Base-by-base conservation (phyloP, 108 stramenopile species). In the Skeletonema marinoi region DNA sequence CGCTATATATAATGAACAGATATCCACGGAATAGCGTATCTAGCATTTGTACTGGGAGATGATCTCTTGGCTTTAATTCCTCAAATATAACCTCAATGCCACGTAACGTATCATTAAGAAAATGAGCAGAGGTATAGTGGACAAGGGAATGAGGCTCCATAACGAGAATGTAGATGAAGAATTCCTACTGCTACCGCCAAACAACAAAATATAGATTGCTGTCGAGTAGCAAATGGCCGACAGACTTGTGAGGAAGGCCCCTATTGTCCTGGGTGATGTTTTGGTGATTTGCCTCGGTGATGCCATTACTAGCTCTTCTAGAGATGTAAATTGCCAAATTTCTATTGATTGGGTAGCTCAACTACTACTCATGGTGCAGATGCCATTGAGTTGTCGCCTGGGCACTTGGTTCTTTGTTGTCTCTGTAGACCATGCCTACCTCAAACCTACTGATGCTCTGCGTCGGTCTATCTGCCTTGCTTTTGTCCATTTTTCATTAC, bases 61-160 rank as follows among this genome's bases (percentile, higher is more conserved):
- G 44, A n/a, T 25, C 16, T 10, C 0, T 10, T 56, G 21, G 3
- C 6, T 56, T 56, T 21, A 64, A 33, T 64, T 64, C 12, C 63
- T 64, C 63, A 64, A 29, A 19, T 64, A 64, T 64, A 64, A 29
- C 32, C 63, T 35, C 63, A 64, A 35, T 21, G 63, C 63, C 19
- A 64, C 63, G 38, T 38, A 64, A 2, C 63, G 63, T 17, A 64
- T 7, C 63, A 64, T 64, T 7, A 64, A 19, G n/a, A 64, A 38
- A 19, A 64, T 36, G 17, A 64, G 63, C 32, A 38, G 11, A 19
- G 63, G 63, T 19, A 64, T 64, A 21, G 38, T 64, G 36, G 63
- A 64, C 35, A 64, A 64, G n/a, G 63, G 63, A 39, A 64, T 8
- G 32, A 64, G 36, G 63, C 14, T 35, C 29, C 19, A 64, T 2